phyloP scores from a whole-genome alignment of 2,329 filamentous ascomycete species.

The Aureobasidium namibiae region DNA sequence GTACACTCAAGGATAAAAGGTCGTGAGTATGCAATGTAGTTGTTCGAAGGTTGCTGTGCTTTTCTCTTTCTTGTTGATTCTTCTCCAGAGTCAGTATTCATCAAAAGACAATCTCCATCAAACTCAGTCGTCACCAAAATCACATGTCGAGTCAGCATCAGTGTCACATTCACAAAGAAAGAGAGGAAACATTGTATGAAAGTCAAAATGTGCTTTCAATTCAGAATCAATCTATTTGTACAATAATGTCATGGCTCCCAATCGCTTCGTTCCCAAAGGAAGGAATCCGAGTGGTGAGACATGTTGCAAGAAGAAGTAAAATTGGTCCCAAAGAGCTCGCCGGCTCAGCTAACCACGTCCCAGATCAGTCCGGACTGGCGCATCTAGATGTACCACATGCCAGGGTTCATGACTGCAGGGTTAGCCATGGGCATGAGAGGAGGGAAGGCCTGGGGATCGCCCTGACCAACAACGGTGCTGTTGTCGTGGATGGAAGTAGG shows the following conservation, averaged over 20 bases:
- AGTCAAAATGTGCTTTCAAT: conserved; percentile 9
- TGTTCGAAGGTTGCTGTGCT: not conserved
- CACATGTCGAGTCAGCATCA: not conserved
- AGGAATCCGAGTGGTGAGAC: not conserved
- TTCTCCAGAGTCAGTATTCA: too few species aligned
- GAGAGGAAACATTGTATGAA: not conserved
- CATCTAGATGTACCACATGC: conserved; percentile 44
- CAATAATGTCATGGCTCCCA: not conserved
- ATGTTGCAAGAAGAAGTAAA: conserved; percentile 35
- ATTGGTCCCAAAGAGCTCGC: conserved; percentile 14
- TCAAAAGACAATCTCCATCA: too few species aligned
- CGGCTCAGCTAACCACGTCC: conserved; percentile 10
- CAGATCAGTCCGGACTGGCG: not conserved
- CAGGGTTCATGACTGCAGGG: conserved; percentile 30
- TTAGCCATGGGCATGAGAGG: conserved; percentile 35
- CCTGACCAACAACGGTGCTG: not conserved
- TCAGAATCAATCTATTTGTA: conserved; percentile 1
- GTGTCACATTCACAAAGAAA: not conserved
- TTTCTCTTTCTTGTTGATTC: not conserved
- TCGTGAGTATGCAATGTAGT: too few species aligned
- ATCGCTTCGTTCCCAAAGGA: not conserved
- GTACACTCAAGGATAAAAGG: too few species aligned
- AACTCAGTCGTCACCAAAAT: not conserved
- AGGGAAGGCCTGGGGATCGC: conserved; percentile 18
- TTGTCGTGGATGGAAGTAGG: not conserved